These are phyloP conservation scores for Geotrichum restrictum DNA, from an alignment of 1,139 yeast species.

Conservation along the genomic window DNA sequence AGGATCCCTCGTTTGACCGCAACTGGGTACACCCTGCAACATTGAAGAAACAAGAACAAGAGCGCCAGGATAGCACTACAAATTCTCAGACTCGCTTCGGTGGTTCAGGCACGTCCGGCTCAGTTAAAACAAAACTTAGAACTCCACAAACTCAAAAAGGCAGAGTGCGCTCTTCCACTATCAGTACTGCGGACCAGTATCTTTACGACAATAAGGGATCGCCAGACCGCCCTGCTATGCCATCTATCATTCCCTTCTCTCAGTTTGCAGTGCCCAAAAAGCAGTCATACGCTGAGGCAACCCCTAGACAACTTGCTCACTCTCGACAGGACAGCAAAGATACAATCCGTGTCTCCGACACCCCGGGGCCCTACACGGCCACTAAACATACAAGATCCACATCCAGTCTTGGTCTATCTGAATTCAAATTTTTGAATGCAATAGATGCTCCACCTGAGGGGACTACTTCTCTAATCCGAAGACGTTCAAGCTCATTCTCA, in stretches of 20 bases:
- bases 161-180: constrained; percentile 12
- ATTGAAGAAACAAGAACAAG: constrained; percentile 6
- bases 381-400: constrained; percentile 15
- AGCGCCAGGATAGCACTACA: neutral
- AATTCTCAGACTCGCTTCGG: neutral
- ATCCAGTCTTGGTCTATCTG: constrained; percentile 13
- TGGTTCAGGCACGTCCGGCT: no score
- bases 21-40: constrained; percentile 26
- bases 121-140: no score
- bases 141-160: constrained; percentile 3
- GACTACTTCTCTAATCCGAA: neutral
- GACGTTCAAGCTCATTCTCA: neutral
- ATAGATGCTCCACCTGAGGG: neutral
- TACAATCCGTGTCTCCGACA: constrained; percentile 13
- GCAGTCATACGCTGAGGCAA: constrained; percentile 1
- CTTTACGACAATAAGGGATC: constrained; percentile 3
- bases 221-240: constrained; percentile 10
- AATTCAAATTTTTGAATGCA: constrained; percentile 12
- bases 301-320: constrained; percentile 5
- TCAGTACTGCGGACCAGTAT: constrained; percentile 15
- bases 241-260: neutral
- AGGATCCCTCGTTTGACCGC: constrained; percentile 29
- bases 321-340: constrained; percentile 14
- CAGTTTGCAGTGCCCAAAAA: neutral
- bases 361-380: neutral